phyloP scores from a whole-genome alignment of 2,329 filamentous ascomycete species.

The Thielaviopsis musarum region DNA sequence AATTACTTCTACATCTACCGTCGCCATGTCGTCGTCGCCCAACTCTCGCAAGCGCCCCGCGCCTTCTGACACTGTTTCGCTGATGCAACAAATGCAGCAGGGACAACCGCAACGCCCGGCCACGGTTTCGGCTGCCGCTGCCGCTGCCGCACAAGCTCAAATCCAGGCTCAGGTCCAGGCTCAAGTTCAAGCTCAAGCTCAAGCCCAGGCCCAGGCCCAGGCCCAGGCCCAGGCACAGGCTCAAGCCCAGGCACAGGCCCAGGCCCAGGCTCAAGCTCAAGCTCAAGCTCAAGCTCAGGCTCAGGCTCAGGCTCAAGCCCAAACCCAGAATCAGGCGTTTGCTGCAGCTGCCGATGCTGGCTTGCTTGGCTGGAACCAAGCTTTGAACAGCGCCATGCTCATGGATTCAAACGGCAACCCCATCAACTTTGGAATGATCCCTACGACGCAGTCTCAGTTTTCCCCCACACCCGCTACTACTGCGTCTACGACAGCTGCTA shows the following conservation, averaged over 20 bases:
- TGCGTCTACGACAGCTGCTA: slow-evolving; percentile 10
- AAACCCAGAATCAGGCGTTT: not conserved
- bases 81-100: slow-evolving; percentile 14
- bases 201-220: slow-evolving; percentile 13
- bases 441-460: slow-evolving; percentile 5
- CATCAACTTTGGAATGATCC: slow-evolving; percentile 2
- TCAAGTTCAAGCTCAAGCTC: slow-evolving; percentile 13
- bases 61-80: slow-evolving; percentile 1
- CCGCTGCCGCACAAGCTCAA: slow-evolving; percentile 4
- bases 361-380: not conserved
- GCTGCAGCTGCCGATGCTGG: not conserved
- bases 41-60: slow-evolving; percentile 11
- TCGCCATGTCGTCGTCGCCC: slow-evolving; percentile 9
- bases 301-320: not conserved
- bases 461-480: slow-evolving; percentile 12
- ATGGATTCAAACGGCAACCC: slow-evolving; percentile 7
- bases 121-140: slow-evolving; percentile 5
- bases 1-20: not conserved
- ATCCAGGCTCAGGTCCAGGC: not conserved
- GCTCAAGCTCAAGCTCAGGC: slow-evolving; percentile 6
- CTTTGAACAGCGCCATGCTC: not conserved
- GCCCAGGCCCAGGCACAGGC: slow-evolving; percentile 13
- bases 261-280: too few species aligned
- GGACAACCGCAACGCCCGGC: slow-evolving; percentile 17
- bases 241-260: slow-evolving; percentile 15